Evolutionary conservation across 2,329 filamentous ascomycete genomes (phyloP), one percentile per base, ranked within the genome.

Genomic region (Ploettnerulaceae sp.): DNA sequence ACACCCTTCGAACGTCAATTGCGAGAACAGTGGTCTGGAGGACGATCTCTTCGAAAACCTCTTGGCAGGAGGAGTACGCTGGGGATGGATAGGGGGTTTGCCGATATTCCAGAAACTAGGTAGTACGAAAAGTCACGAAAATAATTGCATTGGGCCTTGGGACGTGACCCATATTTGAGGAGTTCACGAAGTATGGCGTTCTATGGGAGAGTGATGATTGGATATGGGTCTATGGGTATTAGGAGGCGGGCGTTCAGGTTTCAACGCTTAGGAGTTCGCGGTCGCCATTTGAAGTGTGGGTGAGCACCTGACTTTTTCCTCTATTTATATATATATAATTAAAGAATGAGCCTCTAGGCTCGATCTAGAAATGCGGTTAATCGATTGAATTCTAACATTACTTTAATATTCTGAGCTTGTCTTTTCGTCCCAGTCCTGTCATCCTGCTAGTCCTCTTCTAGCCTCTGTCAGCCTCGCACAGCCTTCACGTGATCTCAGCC

Each of bases 1-100:
- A 68, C 67, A 1, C 67, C 71, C n/a, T 61, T 71, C n/a, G 67
- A 70, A 47, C 57, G 61, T 20, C 63, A 67, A 26, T 56, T 66
- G 3, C 60, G 63, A 31, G 58, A 56, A 33, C 56, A 59, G 28
- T 62, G 57, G 48, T 58, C 56, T 21, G 57, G 58, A n/a, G 50
- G 56, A 15, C 48, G 50, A 17, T 52, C 54, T 31, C 39, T 46
- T 42, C 51, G 55, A 17, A 56, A 44, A 41, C 35, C 43, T 17
- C 29, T 33, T 11, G 49, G n/a, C n/a, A n/a, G 49, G 18, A 53
- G 52, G 44, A 58, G 56, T 46, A 54, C 47, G 15, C 42, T 57
- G 33, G 49, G 56, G 8, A 46, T 57, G 15, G 46, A 43, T 18
- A 43, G 38, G 31, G 60, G 56, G 5, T 63, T 63, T 52, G 52